A percentile compares a stretch with the other conserved stretches of the same genome.
phyloP scores from a whole-genome alignment of 257 asterid genomes.

The Agastache rugosa region DNA sequence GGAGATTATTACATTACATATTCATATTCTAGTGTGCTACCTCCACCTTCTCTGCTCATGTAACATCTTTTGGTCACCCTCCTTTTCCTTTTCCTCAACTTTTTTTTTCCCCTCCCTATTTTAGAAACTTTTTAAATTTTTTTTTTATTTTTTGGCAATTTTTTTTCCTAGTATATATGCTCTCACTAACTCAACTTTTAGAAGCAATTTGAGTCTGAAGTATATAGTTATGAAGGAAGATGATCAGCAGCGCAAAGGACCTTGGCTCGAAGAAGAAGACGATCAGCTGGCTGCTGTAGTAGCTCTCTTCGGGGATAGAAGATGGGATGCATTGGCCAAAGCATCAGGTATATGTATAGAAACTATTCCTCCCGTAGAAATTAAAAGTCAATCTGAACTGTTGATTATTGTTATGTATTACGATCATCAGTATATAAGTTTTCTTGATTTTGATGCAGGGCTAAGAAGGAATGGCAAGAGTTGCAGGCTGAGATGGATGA shows the following conservation, averaged over 20 bases:
- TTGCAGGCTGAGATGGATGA: constrained; percentile 81
- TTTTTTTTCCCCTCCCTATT: not conserved
- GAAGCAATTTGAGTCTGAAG: not conserved
- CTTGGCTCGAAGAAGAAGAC: constrained; percentile 79
- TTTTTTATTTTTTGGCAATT: constrained; percentile 22
- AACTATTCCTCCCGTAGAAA: not conserved
- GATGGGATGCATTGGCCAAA: constrained; percentile 83
- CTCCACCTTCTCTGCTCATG: constrained; percentile 46
- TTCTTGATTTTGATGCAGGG: constrained; percentile 39
- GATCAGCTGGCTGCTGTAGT: constrained; percentile 55
- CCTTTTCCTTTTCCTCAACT: constrained; percentile 26
- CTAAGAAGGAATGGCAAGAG: constrained; percentile 75
- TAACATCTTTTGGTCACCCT: constrained; percentile 43
- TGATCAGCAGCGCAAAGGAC: constrained; percentile 61
- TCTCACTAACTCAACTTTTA: not conserved
- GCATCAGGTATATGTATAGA: constrained; percentile 54
- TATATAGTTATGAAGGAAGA: constrained; percentile 45
- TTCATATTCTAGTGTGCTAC: not conserved
- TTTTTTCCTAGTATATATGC: constrained; percentile 37
- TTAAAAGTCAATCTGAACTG: no score
- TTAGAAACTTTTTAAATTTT: constrained; percentile 27
- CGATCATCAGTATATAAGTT: no score
- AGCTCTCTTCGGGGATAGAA: constrained; percentile 58
- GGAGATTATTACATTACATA: not conserved
- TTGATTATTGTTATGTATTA: no score